Conservation (phyloP, 306 rosid species). For the Cucurbita argyrosperma region DNA sequence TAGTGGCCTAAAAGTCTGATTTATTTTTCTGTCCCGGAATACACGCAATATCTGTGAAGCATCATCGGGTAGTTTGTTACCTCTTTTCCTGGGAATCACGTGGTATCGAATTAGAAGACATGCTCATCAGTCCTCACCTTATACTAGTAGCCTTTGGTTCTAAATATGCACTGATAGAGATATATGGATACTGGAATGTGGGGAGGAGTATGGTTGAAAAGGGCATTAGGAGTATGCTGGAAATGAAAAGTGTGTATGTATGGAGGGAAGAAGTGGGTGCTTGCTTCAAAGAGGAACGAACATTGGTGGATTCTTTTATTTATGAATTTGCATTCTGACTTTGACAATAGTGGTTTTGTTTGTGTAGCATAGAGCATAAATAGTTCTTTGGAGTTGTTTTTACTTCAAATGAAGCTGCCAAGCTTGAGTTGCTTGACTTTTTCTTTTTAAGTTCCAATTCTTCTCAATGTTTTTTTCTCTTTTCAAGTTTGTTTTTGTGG, state of each 20-base stretch:
- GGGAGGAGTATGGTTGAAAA: neutral
- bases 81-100: slow-evolving; percentile 36
- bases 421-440: neutral
- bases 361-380: neutral
- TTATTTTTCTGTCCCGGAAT: slow-evolving; percentile 31
- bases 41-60: slow-evolving; percentile 41
- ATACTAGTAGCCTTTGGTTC: neutral
- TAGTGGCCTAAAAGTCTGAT: slow-evolving; percentile 53
- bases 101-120: slow-evolving; percentile 27
- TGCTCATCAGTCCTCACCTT: neutral
- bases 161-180: neutral
- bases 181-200: neutral
- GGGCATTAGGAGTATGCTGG: slow-evolving; percentile 2
- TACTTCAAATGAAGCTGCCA: neutral
- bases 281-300: slow-evolving; percentile 1
- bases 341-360: neutral
- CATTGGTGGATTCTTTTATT: neutral
- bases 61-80: slow-evolving; percentile 37
- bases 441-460: neutral
- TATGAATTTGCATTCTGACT: slow-evolving; percentile 2
- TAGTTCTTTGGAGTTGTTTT: neutral
- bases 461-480: neutral
- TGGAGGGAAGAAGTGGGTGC: slow-evolving; percentile 1
- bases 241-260: neutral
- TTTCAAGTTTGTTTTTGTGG: no score